A percentile compares a stretch with the other conserved stretches of the same genome.
Evolutionary conservation across 2,329 filamentous ascomycete species (phyloP).

Genomic region (Fusarium bulbicola): DNA sequence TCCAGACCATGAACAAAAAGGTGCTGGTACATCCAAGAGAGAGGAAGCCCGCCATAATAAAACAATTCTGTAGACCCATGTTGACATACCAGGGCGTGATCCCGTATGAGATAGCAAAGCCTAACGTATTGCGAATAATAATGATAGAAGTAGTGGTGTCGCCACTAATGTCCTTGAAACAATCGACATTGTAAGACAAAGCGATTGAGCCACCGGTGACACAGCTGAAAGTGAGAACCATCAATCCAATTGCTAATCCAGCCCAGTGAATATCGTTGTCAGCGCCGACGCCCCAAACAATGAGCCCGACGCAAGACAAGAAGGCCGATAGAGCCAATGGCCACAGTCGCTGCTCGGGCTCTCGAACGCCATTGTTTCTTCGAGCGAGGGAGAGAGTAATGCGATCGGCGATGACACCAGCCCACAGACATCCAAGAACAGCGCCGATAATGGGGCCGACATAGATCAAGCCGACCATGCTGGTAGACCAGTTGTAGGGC

Average conservation of each 20-base stretch:
- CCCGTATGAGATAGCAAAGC: background rate
- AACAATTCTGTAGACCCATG: background rate
- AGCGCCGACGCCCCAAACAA: background rate
- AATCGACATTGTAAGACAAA: background rate
- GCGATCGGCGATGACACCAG: background rate
- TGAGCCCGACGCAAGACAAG: background rate
- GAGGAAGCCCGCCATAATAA: background rate
- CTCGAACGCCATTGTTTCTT: background rate
- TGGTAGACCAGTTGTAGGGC: background rate
- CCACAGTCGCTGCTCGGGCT: background rate
- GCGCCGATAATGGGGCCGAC: background rate
- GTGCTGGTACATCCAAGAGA: background rate
- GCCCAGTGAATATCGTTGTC: background rate
- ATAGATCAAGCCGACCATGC: background rate
- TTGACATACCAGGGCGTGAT: background rate
- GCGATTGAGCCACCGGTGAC: background rate
- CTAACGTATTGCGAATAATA: background rate
- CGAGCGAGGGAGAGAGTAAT: background rate
- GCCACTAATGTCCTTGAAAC: background rate
- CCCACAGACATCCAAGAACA: background rate
- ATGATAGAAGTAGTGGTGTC: background rate
- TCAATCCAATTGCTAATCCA: background rate
- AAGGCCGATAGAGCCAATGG: background rate
- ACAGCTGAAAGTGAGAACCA: background rate
- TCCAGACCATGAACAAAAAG: background rate